Base-by-base conservation (phyloP, 73 alveolate species). In the Stentor coeruleus region DNA sequence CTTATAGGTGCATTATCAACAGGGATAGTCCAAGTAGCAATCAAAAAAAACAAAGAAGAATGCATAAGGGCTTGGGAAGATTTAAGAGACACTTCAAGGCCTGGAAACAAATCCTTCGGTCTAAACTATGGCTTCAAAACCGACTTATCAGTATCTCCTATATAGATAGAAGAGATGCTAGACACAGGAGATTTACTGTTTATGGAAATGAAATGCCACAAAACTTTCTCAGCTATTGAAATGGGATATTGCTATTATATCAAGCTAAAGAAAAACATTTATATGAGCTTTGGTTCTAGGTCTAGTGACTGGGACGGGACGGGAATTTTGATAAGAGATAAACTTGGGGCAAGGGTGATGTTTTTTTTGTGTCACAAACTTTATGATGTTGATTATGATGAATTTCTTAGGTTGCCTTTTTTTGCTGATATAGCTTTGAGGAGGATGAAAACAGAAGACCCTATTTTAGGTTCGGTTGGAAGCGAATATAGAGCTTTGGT, bases 101-200 rank as follows among this genome's bases (percentile, higher is more conserved):
- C 37, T 28, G 79, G 79, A 20, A 66, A 66, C 37, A 66, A 66
- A 33, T 66, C 79, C n/a, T 66, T 20, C 37, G 79, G 79, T 26
- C 79, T 66, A 15, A 66, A 66, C 37, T 66, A 20, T 2, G 79
- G 79, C 20, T 66, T 20, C 37, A 66, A 66, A 66, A 66, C 79
- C n/a, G 79, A 66, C 37, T 28, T 26, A 26, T 28, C 79, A 66
- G 66, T 49, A 49, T 11, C 6, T 11, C 20, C 20, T 20, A 49
- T 20, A 11, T 49, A 49, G 66, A 66, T 66, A 14, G 79, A 66
- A 66, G 79, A 66, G 11, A 33, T 33, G n/a, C 37, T 66, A 33
- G 79, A 66, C 37, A 66, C 79, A 0, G 79, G 79, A 20, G 79
- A 66, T 2, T 33, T 66, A 26, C 40, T 66, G 0, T 66, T 66